Evolutionary conservation across 2,329 filamentous ascomycete genomes (phyloP), one percentile per base, ranked within the genome.

Genomic region (Aureobasidium sp.): DNA sequence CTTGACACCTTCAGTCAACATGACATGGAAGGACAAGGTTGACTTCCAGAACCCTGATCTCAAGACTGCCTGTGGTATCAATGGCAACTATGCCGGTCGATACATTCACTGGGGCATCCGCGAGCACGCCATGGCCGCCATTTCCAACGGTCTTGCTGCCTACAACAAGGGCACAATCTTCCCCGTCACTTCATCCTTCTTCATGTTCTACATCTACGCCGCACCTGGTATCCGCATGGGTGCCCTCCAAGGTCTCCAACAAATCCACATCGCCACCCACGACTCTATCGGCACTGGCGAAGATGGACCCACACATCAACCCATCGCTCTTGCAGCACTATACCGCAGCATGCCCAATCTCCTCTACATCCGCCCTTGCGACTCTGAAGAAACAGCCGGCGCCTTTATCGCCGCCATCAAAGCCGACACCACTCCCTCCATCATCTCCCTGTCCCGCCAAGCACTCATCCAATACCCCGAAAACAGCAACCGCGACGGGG

Each of bases 101-200:
- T 78, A 78, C 64, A 75, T 85, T 65, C 83, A 83, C 69, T 85
- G 78, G 69, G 83, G 83, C 42, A 79, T 86, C 60, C 79, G 83
- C 5, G 83, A 85, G 66, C 83, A 85, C 67, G 83, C 82, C 60
- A 86, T 87, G 84, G 77, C 77, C 2, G 72, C 79, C 33, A 80
- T 84, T 27, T 77, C 72, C 17, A 75, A 75, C 62, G 73, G 73
- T 19, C 68, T 75, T 35, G 71, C 73, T 2, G 73, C 73, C 4
- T 75, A 69, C 68, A 67, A 69, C 49, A 69, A 69, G n/a, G 70
- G 72, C 31, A 70, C 69, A 6, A 70, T 75, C 65, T 62, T 75
- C 15, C 73, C 73, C 4, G 67, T 75, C 33, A 75, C 73, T 6
- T 71, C 71, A 44, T 67, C 66, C 57, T 73, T 73, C 70, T 74